Evolutionary conservation across 768 basidiomycete genomes (phyloP).

Genomic region (Calocybe cyanea): DNA sequence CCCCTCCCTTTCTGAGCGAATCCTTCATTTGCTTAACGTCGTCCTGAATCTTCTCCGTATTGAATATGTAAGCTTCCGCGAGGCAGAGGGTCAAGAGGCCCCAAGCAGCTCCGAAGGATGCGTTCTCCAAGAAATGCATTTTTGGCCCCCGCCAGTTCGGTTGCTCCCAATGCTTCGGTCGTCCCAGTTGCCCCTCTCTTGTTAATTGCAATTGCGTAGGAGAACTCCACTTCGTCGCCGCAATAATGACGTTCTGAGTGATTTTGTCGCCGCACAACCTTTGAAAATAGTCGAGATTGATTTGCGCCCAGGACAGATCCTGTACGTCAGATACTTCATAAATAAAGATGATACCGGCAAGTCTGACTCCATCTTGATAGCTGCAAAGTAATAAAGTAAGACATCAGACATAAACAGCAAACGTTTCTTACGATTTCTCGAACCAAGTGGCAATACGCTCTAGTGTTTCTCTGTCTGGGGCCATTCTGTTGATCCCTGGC

Average conservation of each 20-base stretch:
- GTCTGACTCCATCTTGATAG: slow-evolving; percentile 8
- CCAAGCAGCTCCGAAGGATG: slow-evolving; percentile 12
- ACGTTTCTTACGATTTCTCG: slow-evolving; percentile 6
- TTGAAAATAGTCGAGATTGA: slow-evolving; percentile 12
- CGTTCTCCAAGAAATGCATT: slow-evolving; percentile 11
- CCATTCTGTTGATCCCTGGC: slow-evolving; percentile 10
- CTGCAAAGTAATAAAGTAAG: neutral
- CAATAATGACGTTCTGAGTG: slow-evolving; percentile 12
- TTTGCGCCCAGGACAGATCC: slow-evolving; percentile 4
- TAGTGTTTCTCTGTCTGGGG: slow-evolving; percentile 8
- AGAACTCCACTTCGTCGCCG: slow-evolving; percentile 15
- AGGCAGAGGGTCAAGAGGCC: slow-evolving; percentile 11
- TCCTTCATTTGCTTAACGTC: slow-evolving; percentile 4
- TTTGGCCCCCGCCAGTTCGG: slow-evolving; percentile 9
- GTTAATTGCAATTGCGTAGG: slow-evolving; percentile 4
- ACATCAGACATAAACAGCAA: no score
- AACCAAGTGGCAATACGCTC: slow-evolving; percentile 11
- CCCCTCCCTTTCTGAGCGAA: slow-evolving; percentile 2
- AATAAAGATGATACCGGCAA: slow-evolving; percentile 14
- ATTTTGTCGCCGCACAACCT: slow-evolving; percentile 7
- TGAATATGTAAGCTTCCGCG: slow-evolving; percentile 8
- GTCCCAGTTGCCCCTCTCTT: slow-evolving; percentile 4
- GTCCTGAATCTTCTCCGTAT: slow-evolving; percentile 7
- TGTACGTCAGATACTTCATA: slow-evolving; percentile 12
- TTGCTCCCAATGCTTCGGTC: slow-evolving; percentile 10